Evolutionary conservation across 106 monocot species (phyloP).

Genomic region (Xerophyta viscosa): DNA sequence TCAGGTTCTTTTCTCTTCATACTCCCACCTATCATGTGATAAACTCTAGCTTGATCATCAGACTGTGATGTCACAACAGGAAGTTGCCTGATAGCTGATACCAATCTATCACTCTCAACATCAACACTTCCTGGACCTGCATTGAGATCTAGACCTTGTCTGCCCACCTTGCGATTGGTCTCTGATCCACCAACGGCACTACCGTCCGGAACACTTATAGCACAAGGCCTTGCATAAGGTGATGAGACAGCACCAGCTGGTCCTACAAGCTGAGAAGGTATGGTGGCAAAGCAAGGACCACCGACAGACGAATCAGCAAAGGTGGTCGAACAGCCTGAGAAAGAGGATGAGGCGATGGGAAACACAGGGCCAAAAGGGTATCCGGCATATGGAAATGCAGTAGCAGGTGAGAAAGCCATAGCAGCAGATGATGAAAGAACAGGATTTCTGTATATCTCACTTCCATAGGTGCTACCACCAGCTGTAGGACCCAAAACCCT

Average conservation of each 20-base stretch:
- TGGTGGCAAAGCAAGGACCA: constrained; percentile 28
- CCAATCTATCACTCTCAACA: constrained; percentile 30
- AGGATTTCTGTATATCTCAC: constrained; percentile 46
- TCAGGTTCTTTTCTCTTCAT: constrained; percentile 71
- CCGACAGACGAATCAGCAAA: constrained; percentile 45
- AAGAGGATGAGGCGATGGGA: constrained; percentile 44
- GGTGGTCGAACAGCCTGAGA: constrained; percentile 36
- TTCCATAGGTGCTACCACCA: constrained; percentile 30
- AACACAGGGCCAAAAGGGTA: constrained; percentile 61
- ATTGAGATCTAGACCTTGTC: constrained; percentile 69
- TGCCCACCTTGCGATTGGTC: constrained; percentile 31
- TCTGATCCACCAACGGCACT: constrained; percentile 34
- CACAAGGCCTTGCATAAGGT: constrained; percentile 33
- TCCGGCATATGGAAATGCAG: constrained; percentile 57
- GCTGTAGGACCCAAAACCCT: constrained; percentile 42
- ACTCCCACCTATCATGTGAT: constrained; percentile 21
- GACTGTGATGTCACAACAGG: constrained; percentile 24
- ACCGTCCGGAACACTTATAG: constrained; percentile 35
- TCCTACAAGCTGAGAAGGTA: constrained; percentile 36
- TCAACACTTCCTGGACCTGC: constrained; percentile 46
- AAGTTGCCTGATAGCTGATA: constrained; percentile 18
- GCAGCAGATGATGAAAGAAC: constrained; percentile 73
- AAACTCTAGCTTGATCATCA: constrained; percentile 47
- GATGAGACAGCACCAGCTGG: constrained; percentile 21
- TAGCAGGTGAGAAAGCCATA: constrained; percentile 54